Conservation (phyloP, 371 early-diverging fungal genomes). For the Aphelidium insulamus region DNA sequence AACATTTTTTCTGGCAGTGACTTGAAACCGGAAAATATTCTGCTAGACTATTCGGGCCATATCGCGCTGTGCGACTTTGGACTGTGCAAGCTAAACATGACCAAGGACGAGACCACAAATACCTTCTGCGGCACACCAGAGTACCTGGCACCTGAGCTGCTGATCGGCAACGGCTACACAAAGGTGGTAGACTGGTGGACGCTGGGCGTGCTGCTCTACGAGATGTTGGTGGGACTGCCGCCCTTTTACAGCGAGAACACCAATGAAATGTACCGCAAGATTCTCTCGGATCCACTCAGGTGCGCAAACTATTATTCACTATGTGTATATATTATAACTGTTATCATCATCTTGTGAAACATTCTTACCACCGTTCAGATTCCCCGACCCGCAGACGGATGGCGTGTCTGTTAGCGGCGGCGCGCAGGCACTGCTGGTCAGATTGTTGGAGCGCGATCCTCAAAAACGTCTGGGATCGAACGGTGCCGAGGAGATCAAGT, state of each 20-base stretch:
- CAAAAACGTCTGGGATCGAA: conserved; percentile 55
- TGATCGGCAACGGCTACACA: conserved; percentile 80
- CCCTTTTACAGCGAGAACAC: conserved; percentile 91
- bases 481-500: conserved; percentile 70
- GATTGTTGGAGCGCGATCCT: conserved; percentile 65
- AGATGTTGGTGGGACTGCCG: conserved; percentile 84
- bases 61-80: conserved; percentile 96
- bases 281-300: conserved; percentile 52
- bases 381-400: no score
- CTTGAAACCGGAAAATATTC: conserved; percentile 88
- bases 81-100: conserved; percentile 86
- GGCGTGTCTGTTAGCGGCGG: no score
- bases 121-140: conserved; percentile 99
- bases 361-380: no score
- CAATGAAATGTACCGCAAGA: conserved; percentile 86
- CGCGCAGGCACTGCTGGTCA: no score
- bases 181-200: conserved; percentile 97
- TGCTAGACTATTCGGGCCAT: conserved; percentile 87
- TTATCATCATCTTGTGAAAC: no score
- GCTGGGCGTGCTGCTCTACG: conserved; percentile 83
- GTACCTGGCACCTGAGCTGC: conserved; percentile 93
- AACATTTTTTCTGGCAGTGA: conserved; percentile 29
- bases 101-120: conserved; percentile 70
- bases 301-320: conserved; percentile 34
- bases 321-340: background rate